These are phyloP conservation scores for Pseudisothecium myosuroides DNA, from an alignment of 225 moss, liverwort and hornwort genomes.

Conservation along the genomic window DNA sequence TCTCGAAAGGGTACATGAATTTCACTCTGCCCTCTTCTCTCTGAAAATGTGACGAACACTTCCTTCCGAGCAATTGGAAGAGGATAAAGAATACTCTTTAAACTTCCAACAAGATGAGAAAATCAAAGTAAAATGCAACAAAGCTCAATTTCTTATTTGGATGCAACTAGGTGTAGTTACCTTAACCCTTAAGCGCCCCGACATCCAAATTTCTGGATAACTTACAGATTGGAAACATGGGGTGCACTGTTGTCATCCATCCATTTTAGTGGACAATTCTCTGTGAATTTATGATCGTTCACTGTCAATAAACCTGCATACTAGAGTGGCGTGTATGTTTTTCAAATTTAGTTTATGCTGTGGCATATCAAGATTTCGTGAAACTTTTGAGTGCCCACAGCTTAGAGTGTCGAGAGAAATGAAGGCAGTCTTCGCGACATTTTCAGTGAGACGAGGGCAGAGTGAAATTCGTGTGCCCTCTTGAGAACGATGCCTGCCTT, in stretches of 20 bases:
- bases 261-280: background rate
- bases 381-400: background rate
- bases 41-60: background rate
- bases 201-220: no score
- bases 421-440: background rate
- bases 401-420: background rate
- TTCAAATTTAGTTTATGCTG: background rate
- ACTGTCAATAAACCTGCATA: background rate
- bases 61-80: background rate
- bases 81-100: no score
- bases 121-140: no score
- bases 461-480: background rate
- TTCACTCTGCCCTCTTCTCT: no score
- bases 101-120: no score
- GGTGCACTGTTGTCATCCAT: background rate
- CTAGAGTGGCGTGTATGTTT: background rate
- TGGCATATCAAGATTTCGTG: background rate
- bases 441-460: background rate
- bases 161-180: no score
- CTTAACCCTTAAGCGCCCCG: no score
- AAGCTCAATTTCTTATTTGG: no score
- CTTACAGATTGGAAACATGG: no score
- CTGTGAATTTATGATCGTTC: background rate
- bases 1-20: background rate
- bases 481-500: background rate